Base-by-base conservation (phyloP, 78 protist genomes). In the Bodo saltans region DNA sequence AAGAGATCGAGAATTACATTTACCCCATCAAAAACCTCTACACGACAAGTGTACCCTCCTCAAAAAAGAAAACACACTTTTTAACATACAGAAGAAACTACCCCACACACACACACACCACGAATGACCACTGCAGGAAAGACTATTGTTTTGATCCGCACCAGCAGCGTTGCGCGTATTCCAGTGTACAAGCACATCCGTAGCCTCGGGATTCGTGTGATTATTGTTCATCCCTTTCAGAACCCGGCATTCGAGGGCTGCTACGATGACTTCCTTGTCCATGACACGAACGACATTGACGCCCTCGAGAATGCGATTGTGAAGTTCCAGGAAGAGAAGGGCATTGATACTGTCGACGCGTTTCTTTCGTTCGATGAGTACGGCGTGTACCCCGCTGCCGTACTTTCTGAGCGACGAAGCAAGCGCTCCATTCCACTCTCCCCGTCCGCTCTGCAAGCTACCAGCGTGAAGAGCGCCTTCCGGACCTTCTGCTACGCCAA, bases 371-470 rank as follows among this genome's bases (percentile, higher is more conserved):
- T 33, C 34, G 79, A 74, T 29, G 79, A 74, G 60, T 74, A 74
- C 60, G 79, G 79, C 35, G 30, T n/a, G 70, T 74, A 47, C 60
- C 79, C 79, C 28, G 29, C 47, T 12, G 79, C 79, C 34, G 3
- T 3, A 39, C 37, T 74, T 12, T 3, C 79, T 4, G 37, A 32
- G 47, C 47, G 34, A 12, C 12, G 23, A 3, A 29, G 60, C 34
- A 29, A 29, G 3, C 35, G 29, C 42, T 17, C 29, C 11, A 4
- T 27, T 32, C 79, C 79, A 28, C 4, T n/a, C 25, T 12, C 79
- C 4, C 70, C 60, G 11, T 39, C 23, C 35, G 37, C 34, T 3
- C 42, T 74, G 25, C 29, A 42, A 42, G 21, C 4, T 39, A 74
- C 79, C 42, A 74, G 21, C 79, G 60, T 74, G 30, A 74, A 74